Percentiles rank a stretch among this genome's conserved stretches.
These are phyloP conservation scores for Trichoderma koningii DNA, from an alignment of 2,329 filamentous ascomycete species.

Conservation along the genomic window DNA sequence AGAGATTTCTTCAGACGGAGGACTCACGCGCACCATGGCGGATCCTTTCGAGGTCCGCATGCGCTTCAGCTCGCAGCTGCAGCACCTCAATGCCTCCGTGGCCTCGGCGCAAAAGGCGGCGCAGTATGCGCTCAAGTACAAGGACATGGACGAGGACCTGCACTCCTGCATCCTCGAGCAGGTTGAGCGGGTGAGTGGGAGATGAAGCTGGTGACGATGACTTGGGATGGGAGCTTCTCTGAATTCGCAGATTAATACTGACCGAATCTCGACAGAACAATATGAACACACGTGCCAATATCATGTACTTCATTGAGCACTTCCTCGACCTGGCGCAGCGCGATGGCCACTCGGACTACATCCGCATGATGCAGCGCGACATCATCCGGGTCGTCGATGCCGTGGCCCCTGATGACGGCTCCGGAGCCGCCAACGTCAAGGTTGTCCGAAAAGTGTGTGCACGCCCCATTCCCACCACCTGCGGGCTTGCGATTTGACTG, in stretches of 20 bases:
- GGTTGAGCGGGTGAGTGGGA: constrained; percentile 67
- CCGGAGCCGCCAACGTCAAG: constrained; percentile 89
- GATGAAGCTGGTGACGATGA: background rate
- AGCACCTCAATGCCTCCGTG: constrained; percentile 87
- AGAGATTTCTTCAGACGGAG: background rate
- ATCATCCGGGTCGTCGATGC: constrained; percentile 89
- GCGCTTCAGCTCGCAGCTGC: constrained; percentile 88
- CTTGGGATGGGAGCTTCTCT: too few relatives aligned
- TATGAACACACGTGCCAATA: constrained; percentile 97
- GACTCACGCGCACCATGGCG: constrained; percentile 45
- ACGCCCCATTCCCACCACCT: background rate
- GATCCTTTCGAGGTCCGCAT: constrained; percentile 98
- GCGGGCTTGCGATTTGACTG: background rate
- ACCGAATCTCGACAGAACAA: constrained; percentile 61
- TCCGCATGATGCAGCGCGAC: constrained; percentile 93
- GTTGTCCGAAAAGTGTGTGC: constrained; percentile 72
- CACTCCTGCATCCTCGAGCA: constrained; percentile 98
- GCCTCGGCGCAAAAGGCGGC: constrained; percentile 89
- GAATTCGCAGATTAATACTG: too few relatives aligned
- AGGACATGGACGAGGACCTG: constrained; percentile 93
- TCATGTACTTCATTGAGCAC: constrained; percentile 98
- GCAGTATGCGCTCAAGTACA: constrained; percentile 90
- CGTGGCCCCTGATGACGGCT: constrained; percentile 83
- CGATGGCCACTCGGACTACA: constrained; percentile 76
- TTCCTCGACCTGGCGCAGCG: constrained; percentile 83